These are phyloP conservation scores for Metarhizium album DNA, from an alignment of 2,329 filamentous ascomycete species.

Conservation along the genomic window DNA sequence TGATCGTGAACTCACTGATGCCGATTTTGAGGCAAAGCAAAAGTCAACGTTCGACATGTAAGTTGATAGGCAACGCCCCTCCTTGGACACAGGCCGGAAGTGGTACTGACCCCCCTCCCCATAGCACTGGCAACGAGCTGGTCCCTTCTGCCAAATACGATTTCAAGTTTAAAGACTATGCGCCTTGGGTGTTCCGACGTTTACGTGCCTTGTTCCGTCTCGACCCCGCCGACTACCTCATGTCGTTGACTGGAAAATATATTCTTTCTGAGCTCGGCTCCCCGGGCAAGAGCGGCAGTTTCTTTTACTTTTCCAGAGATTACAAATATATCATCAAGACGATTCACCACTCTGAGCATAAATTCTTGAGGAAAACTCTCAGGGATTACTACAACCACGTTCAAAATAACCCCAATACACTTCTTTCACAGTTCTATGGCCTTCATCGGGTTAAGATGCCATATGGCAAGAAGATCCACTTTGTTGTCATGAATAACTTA, in stretches of 20 bases:
- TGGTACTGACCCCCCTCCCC: neutral
- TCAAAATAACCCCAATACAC: conserved; percentile 84
- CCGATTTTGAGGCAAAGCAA: conserved; percentile 86
- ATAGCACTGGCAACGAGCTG: conserved; percentile 85
- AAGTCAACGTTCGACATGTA: conserved; percentile 99
- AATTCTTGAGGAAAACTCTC: conserved; percentile 71
- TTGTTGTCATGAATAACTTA: conserved; percentile 99
- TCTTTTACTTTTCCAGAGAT: conserved; percentile 98
- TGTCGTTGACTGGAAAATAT: conserved; percentile 97
- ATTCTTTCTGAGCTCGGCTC: conserved; percentile 95
- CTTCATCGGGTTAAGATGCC: conserved; percentile 96
- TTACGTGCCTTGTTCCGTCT: conserved; percentile 79
- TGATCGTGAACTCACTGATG: conserved; percentile 78
- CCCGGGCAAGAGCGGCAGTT: conserved; percentile 95
- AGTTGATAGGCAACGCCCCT: conserved; percentile 23
- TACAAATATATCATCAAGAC: conserved; percentile 99
- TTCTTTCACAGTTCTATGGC: conserved; percentile 96
- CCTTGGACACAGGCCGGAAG: neutral
- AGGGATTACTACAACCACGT: conserved; percentile 93
- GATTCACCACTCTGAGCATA: conserved; percentile 91
- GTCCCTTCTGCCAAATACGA: conserved; percentile 98
- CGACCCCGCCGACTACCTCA: conserved; percentile 93
- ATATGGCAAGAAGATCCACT: conserved; percentile 96
- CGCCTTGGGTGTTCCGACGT: conserved; percentile 97
- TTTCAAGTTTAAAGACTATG: conserved; percentile 99